Base-by-base conservation (phyloP, 768 basidiomycete genomes). In the Phlebiopsis flavidoalba region DNA sequence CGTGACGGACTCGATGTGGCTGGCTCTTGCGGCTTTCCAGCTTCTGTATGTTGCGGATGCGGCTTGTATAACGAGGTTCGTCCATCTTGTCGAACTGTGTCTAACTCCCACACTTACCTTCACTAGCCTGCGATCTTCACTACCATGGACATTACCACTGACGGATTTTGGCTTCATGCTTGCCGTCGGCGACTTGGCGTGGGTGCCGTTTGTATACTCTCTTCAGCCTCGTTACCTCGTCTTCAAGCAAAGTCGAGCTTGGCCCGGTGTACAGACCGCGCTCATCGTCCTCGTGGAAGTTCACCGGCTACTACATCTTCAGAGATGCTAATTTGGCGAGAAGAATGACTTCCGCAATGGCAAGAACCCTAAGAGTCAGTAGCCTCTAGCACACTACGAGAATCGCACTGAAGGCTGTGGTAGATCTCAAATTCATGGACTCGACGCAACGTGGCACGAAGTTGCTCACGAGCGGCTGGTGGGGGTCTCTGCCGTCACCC, bases 111-210 rank as follows among this genome's bases (percentile, higher is more conserved):
- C 10, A 17, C 46, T 8, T 12, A 54, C 36, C 14, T 21, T 43
- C 15, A 5, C 24, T 45, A 45, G 54, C 54, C 54, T 1, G 54
- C 54, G 2, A 55, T 55, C 40, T 55, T 55, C 19, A 55, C 54
- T n/a, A 55, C 54, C 14, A 99, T 99, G 92, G 97, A 99, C 69
- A 95, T 99, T 70, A 95, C 89, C 3, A 91, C 91, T 11, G 97
- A 99, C 67, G 97, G 97, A 11, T 98, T 98, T n/a, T 68, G 97
- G 97, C 7, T 98, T 95, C 81, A 99, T 99, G 97, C 88, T 99
- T 31, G 76, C 93, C 5, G 83, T 96, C 51, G 96, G 97, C 46
- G 94, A 98, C 69, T 83, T 98, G 31, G 75, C 86, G 19, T 98
- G 93, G 90, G 92, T 99, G 11, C 96, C 96, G 11, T 96, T 98